Percentiles rank a stretch among this genome's conserved stretches.
Conservation (phyloP, 2,329 filamentous ascomycete species). For the Scytalidium sp. region DNA sequence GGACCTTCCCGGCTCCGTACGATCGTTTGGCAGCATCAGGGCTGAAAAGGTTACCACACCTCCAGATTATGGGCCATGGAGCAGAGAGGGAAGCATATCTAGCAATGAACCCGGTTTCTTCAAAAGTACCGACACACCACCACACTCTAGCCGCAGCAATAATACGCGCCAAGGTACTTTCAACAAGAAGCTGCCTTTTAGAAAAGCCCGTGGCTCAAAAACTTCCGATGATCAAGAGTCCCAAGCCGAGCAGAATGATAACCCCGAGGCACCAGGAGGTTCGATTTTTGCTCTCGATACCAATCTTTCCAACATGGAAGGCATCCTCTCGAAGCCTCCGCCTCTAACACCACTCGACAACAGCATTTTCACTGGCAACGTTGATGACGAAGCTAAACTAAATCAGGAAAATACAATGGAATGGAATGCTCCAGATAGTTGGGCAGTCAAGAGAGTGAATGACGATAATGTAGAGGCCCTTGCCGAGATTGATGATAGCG, state of each 20-base stretch:
- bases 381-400: constrained; percentile 39
- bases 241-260: constrained; percentile 30
- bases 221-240: constrained; percentile 53
- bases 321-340: constrained; percentile 72
- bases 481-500: constrained; percentile 65
- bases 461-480: constrained; percentile 59
- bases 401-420: constrained; percentile 43
- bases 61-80: constrained; percentile 24
- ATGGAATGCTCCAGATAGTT: constrained; percentile 96
- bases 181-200: constrained; percentile 55
- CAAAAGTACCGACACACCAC: constrained; percentile 5
- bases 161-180: constrained; percentile 25
- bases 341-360: constrained; percentile 70
- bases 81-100: constrained; percentile 24
- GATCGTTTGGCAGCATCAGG: constrained; percentile 43
- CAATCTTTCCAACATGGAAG: constrained; percentile 86
- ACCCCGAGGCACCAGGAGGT: constrained; percentile 31
- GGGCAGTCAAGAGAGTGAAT: constrained; percentile 77
- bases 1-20: constrained; percentile 49
- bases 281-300: constrained; percentile 77
- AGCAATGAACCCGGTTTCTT: constrained; percentile 23
- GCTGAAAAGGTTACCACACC: constrained; percentile 11
- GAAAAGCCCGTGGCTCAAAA: constrained; percentile 51
- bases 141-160: background rate
- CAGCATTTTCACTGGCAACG: constrained; percentile 39